Conservation (phyloP, 2,329 filamentous ascomycete genomes). For the Aspergillus novofumigatus region DNA sequence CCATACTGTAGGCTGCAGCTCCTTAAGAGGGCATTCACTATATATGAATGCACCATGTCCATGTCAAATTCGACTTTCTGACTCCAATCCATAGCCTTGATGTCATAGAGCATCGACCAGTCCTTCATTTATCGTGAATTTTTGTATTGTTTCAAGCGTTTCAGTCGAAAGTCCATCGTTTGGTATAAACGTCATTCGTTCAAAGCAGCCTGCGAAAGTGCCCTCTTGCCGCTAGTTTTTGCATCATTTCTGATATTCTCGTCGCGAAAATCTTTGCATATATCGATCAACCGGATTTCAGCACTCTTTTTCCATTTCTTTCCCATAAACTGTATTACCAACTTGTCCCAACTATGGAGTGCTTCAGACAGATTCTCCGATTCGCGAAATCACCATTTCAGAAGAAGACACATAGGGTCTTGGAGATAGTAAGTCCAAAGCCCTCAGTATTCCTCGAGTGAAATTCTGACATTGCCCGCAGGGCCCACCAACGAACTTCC, state of each 20-base stretch:
- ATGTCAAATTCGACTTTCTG: neutral
- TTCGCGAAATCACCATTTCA: conserved; percentile 32
- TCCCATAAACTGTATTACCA: neutral
- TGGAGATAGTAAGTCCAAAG: conserved; percentile 33
- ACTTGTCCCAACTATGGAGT: conserved; percentile 24
- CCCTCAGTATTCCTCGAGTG: neutral
- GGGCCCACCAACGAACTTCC: conserved; percentile 42
- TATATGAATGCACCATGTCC: neutral
- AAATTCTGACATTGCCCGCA: conserved; percentile 16
- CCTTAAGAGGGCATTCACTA: neutral
- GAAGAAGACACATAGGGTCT: conserved; percentile 23
- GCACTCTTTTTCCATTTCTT: neutral
- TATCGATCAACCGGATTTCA: neutral
- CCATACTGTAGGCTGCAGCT: neutral
- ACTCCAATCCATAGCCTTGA: conserved; percentile 17
- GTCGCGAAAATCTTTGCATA: neutral
- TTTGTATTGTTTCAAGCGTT: conserved; percentile 12
- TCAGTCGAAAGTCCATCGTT: conserved; percentile 21
- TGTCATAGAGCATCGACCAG: conserved; percentile 24
- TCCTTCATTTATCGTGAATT: conserved; percentile 14
- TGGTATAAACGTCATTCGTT: conserved; percentile 18
- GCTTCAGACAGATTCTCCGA: conserved; percentile 33
- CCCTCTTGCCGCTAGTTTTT: conserved; percentile 11
- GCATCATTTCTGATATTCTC: conserved; percentile 3
- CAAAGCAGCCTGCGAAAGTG: conserved; percentile 15